Percentiles rank a stretch among this genome's conserved stretches.
Evolutionary conservation across 75 land plant species (phyloP).

Genomic region (Adiantum capillusveneris): DNA sequence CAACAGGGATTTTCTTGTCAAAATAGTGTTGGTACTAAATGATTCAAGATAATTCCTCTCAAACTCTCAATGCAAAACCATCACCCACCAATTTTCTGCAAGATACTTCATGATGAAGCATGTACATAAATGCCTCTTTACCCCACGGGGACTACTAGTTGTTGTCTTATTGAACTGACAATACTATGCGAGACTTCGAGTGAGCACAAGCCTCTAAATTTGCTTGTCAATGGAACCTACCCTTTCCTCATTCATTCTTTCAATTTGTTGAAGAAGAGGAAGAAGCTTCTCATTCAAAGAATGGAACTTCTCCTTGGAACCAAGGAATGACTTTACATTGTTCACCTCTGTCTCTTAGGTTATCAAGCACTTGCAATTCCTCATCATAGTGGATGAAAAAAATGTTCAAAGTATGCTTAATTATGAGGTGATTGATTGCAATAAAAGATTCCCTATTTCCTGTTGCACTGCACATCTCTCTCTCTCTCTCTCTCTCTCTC

Average conservation of each 20-base stretch:
- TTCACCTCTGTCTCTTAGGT: conserved; percentile 7
- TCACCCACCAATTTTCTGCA: no score
- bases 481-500: no score
- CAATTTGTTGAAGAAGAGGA: conserved; percentile 66
- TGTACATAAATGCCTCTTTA: no score
- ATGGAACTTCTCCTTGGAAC: conserved; percentile 21
- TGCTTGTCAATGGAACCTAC: conserved; percentile 64
- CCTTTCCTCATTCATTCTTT: conserved; percentile 71
- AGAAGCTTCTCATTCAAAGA: conserved; percentile 43
- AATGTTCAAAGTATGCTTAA: conserved; percentile 65
- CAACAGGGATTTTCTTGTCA: no score
- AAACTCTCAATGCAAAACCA: no score
- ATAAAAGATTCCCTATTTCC: conserved; percentile 62
- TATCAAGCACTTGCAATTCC: conserved; percentile 17
- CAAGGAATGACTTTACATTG: conserved; percentile 7
- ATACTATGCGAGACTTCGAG: conserved; percentile 57
- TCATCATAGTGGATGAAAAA: conserved; percentile 66
- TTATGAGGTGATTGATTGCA: conserved; percentile 41
- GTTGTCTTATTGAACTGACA: conserved; percentile 11
- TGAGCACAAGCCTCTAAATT: conserved; percentile 50
- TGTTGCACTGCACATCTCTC: conserved; percentile 87
- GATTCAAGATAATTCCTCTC: no score
- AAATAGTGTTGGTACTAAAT: no score
- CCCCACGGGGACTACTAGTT: no score
- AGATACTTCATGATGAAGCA: no score